Evolutionary conservation across 345 rosid species (phyloP).

Genomic region (Anacardium occidentale): DNA sequence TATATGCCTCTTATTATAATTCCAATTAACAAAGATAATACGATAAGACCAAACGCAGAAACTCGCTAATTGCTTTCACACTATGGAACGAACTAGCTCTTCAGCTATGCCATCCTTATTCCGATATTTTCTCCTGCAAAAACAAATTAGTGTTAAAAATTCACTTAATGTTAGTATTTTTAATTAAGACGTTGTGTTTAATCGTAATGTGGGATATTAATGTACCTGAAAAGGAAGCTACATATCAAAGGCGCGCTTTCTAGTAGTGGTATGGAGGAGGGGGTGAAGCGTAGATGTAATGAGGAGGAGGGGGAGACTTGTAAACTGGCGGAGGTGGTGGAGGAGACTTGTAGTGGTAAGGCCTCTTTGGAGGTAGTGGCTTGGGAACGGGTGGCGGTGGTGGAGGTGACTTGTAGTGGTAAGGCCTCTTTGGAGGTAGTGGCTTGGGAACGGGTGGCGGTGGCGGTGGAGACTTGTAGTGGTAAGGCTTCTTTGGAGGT

Average conservation of each 20-base stretch:
- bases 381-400: slow-evolving; percentile 28
- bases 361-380: slow-evolving; percentile 17
- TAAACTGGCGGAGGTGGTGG: slow-evolving; percentile 30
- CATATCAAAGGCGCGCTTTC: slow-evolving; percentile 29
- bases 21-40: not conserved
- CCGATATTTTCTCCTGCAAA: slow-evolving; percentile 8
- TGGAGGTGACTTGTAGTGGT: slow-evolving; percentile 22
- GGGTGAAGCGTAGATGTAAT: slow-evolving; percentile 32
- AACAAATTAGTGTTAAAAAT: not conserved
- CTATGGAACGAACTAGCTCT: not conserved
- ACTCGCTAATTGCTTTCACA: not conserved
- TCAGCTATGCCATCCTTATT: slow-evolving; percentile 5
- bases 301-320: slow-evolving; percentile 23
- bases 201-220: not conserved
- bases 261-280: slow-evolving; percentile 67
- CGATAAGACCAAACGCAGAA: not conserved
- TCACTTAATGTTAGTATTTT: too few species aligned
- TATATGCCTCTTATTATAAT: not conserved
- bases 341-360: slow-evolving; percentile 29
- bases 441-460: slow-evolving; percentile 27
- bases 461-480: slow-evolving; percentile 26
- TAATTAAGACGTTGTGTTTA: too few species aligned
- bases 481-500: slow-evolving; percentile 3
- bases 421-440: slow-evolving; percentile 6
- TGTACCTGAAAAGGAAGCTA: not conserved